Base-by-base conservation (phyloP, 148 eudicot genomes). In the Rheum nobile region DNA sequence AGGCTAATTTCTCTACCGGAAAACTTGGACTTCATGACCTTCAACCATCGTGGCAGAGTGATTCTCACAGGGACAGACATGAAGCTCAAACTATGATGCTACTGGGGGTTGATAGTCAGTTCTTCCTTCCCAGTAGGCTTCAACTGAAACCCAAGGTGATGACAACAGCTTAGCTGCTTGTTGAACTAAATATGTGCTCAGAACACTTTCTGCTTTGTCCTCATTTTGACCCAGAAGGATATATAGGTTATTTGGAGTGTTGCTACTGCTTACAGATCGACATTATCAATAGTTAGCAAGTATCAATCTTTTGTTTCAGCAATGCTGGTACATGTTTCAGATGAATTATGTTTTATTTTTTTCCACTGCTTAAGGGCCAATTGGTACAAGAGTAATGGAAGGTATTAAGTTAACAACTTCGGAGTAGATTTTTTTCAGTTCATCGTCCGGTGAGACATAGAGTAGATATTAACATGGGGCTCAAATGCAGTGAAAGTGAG, bases 21-120 rank as follows among this genome's bases (percentile, higher is more conserved):
- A 59, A 90, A 91, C 77, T 50, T 91, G 84, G 96, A 90, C 76
- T 94, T 88, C 83, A 89, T 94, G 98, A 88, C 87, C 74, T 94
- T 94, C 85, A 94, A 89, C 76, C 98, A 94, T 19, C 88, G 93
- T 46, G 98, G 97, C 48, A 89, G 84, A 83, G 86, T 84, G 75
- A 82, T 85, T 52, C 82, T 83, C 71, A 31, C 84, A 67, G 86
- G 79, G 41, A 71, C 72, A 16, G 86, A 84, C 38, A 8, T 82
- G 87, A 86, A 91, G 82, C 80, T 93, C 46, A 88, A 90, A 65
- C 35, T 63, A 48, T 83, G 82, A 81, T 38, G 37, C 37, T 22
- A 2, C 6, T 16, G 41, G 3, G 3, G 21, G 6, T 65, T 34
- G 22, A 34, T 31, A 31, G 22, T 65, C 39, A 7, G 19, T 28